These are phyloP conservation scores for Otatea glauca DNA, from an alignment of 176 grass and related monocot species.

Conservation along the genomic window DNA sequence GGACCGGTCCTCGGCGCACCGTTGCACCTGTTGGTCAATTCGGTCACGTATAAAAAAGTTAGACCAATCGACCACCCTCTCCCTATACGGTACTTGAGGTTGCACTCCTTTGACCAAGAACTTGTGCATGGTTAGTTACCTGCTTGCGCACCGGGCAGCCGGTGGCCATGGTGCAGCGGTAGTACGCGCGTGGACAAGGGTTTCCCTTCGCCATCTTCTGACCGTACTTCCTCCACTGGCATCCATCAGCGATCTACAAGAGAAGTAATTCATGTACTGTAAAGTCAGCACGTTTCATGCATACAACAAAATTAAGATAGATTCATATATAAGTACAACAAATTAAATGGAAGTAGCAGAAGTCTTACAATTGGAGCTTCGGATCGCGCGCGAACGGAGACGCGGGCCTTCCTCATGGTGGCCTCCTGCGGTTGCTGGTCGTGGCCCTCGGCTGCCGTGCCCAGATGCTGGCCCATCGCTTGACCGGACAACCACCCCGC, in stretches of 20 bases:
- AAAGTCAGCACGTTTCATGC: not conserved
- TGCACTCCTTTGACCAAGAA: slow-evolving; percentile 14
- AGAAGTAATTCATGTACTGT: not conserved
- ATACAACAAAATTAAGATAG: not conserved
- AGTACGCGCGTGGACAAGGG: slow-evolving; percentile 95
- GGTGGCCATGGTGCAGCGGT: slow-evolving; percentile 95
- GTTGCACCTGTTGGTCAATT: slow-evolving; percentile 67
- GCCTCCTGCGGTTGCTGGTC: slow-evolving; percentile 61
- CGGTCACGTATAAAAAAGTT: slow-evolving; percentile 35
- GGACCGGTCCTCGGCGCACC: slow-evolving; percentile 83
- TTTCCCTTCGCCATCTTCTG: slow-evolving; percentile 99
- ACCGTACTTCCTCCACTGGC: slow-evolving; percentile 98
- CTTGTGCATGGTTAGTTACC: slow-evolving; percentile 47
- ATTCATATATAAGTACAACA: not conserved
- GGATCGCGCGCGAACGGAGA: slow-evolving; percentile 90
- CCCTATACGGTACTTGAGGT: not conserved
- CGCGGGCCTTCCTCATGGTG: slow-evolving; percentile 91
- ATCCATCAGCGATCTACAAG: slow-evolving; percentile 86
- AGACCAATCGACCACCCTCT: slow-evolving; percentile 33
- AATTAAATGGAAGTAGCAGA: not conserved
- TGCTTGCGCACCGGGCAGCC: slow-evolving; percentile 94
- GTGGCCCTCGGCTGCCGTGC: slow-evolving; percentile 22
- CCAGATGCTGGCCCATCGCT: slow-evolving; percentile 35
- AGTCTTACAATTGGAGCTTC: slow-evolving; percentile 83
- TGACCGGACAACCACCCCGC: slow-evolving; percentile 31